phyloP scores from a whole-genome alignment of 108 stramenopile genomes.

The Cyclostephanos invisitatus region DNA sequence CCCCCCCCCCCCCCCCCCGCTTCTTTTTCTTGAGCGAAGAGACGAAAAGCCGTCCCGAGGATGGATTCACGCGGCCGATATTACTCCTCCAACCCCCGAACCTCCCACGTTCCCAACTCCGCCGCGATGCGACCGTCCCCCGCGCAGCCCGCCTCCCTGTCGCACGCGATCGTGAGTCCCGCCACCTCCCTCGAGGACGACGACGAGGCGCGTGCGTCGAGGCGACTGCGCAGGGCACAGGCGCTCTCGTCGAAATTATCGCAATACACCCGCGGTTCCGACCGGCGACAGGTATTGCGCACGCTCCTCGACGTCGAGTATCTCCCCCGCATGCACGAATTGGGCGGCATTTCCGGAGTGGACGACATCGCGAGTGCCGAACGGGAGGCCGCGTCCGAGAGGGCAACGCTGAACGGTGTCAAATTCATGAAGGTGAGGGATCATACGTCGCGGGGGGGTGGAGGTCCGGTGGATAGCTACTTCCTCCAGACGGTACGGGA shows the following conservation, averaged over 20 bases:
- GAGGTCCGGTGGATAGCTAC: conserved; percentile 37
- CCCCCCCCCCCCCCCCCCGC: too few species aligned
- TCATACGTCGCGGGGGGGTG: background rate
- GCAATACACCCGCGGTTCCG: conserved; percentile 26
- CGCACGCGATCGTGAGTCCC: background rate
- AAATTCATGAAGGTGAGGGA: conserved; percentile 40
- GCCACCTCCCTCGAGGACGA: background rate
- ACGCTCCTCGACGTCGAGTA: conserved; percentile 11
- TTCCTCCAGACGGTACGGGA: conserved; percentile 52
- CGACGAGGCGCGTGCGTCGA: background rate
- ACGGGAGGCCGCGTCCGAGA: conserved; percentile 51
- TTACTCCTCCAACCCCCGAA: too few species aligned
- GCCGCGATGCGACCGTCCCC: background rate
- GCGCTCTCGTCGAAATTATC: conserved; percentile 27
- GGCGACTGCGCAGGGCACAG: background rate
- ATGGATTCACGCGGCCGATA: background rate
- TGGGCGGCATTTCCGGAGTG: conserved; percentile 21
- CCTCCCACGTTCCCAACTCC: too few species aligned
- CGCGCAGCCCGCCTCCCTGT: background rate
- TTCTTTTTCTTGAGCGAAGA: too few species aligned
- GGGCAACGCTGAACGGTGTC: conserved; percentile 61
- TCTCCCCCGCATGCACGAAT: conserved; percentile 28
- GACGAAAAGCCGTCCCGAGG: too few species aligned
- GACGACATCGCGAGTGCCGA: conserved; percentile 62
- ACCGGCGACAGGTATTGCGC: conserved; percentile 39